Conservation (phyloP, 805 yeast species). For the Candida maris region DNA sequence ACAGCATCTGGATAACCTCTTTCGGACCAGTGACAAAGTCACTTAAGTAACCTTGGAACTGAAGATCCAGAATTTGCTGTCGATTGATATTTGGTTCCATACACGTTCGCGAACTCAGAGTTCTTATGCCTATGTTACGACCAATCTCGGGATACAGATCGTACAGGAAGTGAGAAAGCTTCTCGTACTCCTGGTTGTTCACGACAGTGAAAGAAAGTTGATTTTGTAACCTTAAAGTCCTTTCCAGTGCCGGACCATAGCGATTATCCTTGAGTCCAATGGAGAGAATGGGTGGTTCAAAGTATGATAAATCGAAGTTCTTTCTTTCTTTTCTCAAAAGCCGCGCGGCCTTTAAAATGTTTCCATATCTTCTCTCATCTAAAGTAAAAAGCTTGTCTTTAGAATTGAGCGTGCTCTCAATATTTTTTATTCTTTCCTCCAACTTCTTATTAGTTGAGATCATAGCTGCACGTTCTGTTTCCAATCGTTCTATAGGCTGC, state of each 20-base stretch:
- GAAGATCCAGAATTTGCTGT: constrained; percentile 37
- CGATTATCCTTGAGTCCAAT: constrained; percentile 48
- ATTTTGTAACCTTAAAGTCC: constrained; percentile 50
- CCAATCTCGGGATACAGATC: constrained; percentile 29
- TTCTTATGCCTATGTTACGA: constrained; percentile 55
- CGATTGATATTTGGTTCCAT: constrained; percentile 10
- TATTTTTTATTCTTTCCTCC: constrained; percentile 14
- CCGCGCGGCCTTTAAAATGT: constrained; percentile 36
- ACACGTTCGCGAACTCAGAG: constrained; percentile 23
- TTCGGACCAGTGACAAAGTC: constrained; percentile 74
- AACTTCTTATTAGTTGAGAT: constrained; percentile 15
- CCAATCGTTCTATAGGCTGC: constrained; percentile 16
- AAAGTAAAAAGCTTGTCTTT: constrained; percentile 52
- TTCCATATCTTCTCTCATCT: constrained; percentile 28
- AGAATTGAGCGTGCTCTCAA: constrained; percentile 30
- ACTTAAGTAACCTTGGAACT: constrained; percentile 76
- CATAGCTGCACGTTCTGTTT: constrained; percentile 12
- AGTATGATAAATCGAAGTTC: constrained; percentile 38
- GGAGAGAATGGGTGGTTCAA: constrained; percentile 73
- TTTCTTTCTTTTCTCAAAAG: constrained; percentile 38
- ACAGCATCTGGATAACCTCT: constrained; percentile 68
- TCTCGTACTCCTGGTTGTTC: constrained; percentile 45
- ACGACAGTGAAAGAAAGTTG: constrained; percentile 62
- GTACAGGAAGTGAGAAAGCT: constrained; percentile 40
- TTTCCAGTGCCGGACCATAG: constrained; percentile 55